phyloP scores from a whole-genome alignment of 1,284 basidiomycete genomes.

The Moesziomyces antarcticus region DNA sequence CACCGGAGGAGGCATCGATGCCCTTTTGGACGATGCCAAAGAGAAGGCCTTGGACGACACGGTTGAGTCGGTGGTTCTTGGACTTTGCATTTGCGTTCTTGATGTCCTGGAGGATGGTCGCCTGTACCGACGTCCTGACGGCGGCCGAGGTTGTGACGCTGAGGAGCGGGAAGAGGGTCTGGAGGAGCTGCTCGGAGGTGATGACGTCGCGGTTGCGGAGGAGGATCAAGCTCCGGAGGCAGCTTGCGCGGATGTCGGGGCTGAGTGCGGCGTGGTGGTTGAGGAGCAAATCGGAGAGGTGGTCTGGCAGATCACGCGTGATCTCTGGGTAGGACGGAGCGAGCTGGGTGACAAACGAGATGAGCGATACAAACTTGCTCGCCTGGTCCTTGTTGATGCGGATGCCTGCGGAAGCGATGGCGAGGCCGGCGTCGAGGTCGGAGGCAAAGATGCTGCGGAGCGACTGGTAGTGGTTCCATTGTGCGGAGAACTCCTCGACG shows the following conservation, averaged over 20 bases:
- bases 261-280: slow-evolving; percentile 62
- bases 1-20: slow-evolving; percentile 70
- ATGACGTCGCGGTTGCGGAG: slow-evolving; percentile 93
- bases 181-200: slow-evolving; percentile 89
- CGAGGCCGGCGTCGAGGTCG: slow-evolving; percentile 24
- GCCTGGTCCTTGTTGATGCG: slow-evolving; percentile 59
- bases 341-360: slow-evolving; percentile 73
- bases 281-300: slow-evolving; percentile 60
- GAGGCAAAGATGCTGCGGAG: slow-evolving; percentile 81
- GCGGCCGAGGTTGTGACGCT: slow-evolving; percentile 83
- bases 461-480: slow-evolving; percentile 95
- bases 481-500: slow-evolving; percentile 96
- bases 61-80: slow-evolving; percentile 95
- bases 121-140: slow-evolving; percentile 86
- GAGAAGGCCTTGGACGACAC: slow-evolving; percentile 93
- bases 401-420: slow-evolving; percentile 23
- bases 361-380: slow-evolving; percentile 57
- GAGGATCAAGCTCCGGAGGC: slow-evolving; percentile 72
- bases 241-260: slow-evolving; percentile 57
- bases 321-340: slow-evolving; percentile 60
- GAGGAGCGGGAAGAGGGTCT: slow-evolving; percentile 90
- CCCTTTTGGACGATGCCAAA: slow-evolving; percentile 95
- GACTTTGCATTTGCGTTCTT: slow-evolving; percentile 87
- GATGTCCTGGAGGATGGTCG: slow-evolving; percentile 94
- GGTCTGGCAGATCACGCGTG: slow-evolving; percentile 50